Conservation (phyloP, 2,329 filamentous ascomycete genomes). For the Hymenoscyphus infarciens region DNA sequence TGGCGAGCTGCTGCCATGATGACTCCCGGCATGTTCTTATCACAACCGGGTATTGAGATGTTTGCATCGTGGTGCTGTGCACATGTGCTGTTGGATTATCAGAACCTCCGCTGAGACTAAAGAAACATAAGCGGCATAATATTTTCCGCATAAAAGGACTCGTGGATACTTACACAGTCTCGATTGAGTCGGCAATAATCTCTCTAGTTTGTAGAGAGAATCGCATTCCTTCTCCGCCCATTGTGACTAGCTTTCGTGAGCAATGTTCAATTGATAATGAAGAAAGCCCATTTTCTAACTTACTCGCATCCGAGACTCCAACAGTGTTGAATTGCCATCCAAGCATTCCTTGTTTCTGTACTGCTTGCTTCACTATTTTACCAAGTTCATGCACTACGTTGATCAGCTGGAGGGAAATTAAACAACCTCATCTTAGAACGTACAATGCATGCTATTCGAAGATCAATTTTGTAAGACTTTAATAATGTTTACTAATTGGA, state of each 20-base stretch:
- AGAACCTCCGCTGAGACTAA: not conserved
- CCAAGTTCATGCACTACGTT: slow-evolving; percentile 75
- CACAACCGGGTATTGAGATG: slow-evolving; percentile 88
- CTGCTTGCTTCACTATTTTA: slow-evolving; percentile 77
- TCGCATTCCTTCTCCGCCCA: slow-evolving; percentile 93
- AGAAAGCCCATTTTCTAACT: not conserved
- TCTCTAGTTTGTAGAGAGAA: slow-evolving; percentile 89
- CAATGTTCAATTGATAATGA: not conserved
- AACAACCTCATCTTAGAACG: too few relatives aligned
- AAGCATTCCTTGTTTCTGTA: slow-evolving; percentile 81
- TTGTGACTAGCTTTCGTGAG: slow-evolving; percentile 68
- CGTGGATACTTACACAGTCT: slow-evolving; percentile 63
- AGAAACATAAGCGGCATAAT: too few relatives aligned
- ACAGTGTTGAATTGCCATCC: slow-evolving; percentile 49
- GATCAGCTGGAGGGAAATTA: slow-evolving; percentile 25
- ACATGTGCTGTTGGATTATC: slow-evolving; percentile 8
- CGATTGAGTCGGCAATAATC: slow-evolving; percentile 90
- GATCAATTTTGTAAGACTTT: slow-evolving; percentile 17
- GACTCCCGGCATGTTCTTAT: slow-evolving; percentile 97
- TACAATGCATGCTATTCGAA: slow-evolving; percentile 46
- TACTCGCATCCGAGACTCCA: slow-evolving; percentile 60
- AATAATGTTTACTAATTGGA: not conserved
- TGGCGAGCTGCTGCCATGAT: slow-evolving; percentile 43
- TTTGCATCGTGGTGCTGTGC: slow-evolving; percentile 76
- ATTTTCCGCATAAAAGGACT: too few relatives aligned